phyloP scores from a whole-genome alignment of 306 rosid species.

The Astragalus glycyphyllos region DNA sequence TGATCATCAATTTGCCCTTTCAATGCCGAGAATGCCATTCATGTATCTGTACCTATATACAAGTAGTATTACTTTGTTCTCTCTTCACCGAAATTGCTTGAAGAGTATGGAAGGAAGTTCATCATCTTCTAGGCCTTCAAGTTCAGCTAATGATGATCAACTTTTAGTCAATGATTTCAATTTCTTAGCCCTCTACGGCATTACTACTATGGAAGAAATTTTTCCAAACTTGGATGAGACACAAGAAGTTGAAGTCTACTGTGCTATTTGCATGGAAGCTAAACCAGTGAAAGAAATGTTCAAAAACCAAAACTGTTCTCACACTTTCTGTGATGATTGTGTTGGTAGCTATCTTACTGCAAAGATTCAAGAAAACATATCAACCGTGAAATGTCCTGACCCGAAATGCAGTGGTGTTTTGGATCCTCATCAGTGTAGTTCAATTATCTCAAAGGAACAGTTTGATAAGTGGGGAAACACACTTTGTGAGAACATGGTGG shows the following conservation, averaged over 20 bases:
- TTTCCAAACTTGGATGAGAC: constrained; percentile 71
- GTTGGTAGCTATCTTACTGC: constrained; percentile 48
- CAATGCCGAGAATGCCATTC: background rate
- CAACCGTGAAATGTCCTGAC: constrained; percentile 60
- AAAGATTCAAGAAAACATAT: constrained; percentile 56
- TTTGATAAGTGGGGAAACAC: constrained; percentile 67
- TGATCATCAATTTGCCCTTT: background rate
- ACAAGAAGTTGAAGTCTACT: constrained; percentile 38
- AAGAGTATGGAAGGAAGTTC: constrained; percentile 39
- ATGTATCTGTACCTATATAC: background rate
- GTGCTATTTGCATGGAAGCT: constrained; percentile 63
- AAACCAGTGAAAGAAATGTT: constrained; percentile 53
- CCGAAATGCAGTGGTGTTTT: constrained; percentile 52
- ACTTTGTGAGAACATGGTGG: constrained; percentile 52
- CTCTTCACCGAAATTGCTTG: too few species aligned
- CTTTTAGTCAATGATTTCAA: constrained; percentile 60
- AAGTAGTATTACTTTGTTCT: too few species aligned
- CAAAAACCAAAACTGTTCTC: constrained; percentile 51
- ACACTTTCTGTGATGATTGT: constrained; percentile 58
- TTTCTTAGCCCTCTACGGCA: constrained; percentile 59
- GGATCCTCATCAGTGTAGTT: constrained; percentile 51
- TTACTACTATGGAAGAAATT: constrained; percentile 29
- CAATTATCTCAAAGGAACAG: constrained; percentile 52
- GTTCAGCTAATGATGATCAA: background rate
- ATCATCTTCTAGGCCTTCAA: background rate